phyloP scores from a whole-genome alignment of 2,329 filamentous ascomycete genomes.

The Fragosphaeria purpurea region DNA sequence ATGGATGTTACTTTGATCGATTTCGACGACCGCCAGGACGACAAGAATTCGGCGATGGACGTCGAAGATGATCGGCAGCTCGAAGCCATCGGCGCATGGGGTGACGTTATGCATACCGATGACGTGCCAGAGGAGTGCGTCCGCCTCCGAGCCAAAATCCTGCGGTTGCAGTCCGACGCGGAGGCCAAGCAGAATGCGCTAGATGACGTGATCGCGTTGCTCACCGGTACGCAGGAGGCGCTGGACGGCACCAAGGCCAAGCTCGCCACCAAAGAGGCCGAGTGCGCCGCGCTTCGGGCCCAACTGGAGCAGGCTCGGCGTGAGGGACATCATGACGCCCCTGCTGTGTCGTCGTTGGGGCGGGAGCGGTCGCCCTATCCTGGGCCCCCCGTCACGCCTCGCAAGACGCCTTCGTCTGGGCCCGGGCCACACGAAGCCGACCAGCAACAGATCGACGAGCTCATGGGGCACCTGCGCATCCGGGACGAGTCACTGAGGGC shows the following conservation, averaged over 20 bases:
- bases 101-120: neutral
- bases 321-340: too few relatives aligned
- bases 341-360: too few relatives aligned
- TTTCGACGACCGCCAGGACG: too few relatives aligned
- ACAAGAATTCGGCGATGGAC: neutral
- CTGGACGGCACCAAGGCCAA: neutral
- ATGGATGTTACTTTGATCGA: too few relatives aligned
- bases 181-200: neutral
- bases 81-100: neutral
- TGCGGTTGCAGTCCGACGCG: neutral
- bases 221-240: neutral
- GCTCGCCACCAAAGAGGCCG: neutral
- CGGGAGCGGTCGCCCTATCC: too few relatives aligned
- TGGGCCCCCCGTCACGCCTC: too few relatives aligned
- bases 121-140: neutral
- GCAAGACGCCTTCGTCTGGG: too few relatives aligned
- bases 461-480: too few relatives aligned
- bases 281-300: neutral
- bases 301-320: too few relatives aligned
- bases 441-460: too few relatives aligned
- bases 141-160: neutral
- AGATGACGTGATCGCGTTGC: conserved; percentile 1
- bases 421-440: too few relatives aligned
- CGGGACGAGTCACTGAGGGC: neutral
- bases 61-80: neutral